Conservation (phyloP, 2,329 filamentous ascomycete genomes). For the Pseudogymnoascus sp. region DNA sequence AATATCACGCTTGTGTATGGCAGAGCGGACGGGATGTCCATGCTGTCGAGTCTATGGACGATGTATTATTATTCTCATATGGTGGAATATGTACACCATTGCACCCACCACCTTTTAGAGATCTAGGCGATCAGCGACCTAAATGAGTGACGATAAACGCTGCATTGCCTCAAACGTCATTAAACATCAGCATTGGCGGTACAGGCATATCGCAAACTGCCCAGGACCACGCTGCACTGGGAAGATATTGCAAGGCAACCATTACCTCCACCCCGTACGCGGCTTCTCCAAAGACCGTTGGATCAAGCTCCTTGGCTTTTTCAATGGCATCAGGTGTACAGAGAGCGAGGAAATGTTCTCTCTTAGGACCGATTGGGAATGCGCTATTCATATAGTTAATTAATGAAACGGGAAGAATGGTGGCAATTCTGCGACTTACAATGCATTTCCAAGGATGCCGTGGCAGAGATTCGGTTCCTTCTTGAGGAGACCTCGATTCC, state of each 20-base stretch:
- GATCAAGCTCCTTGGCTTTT: not conserved
- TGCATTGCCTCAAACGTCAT: not conserved
- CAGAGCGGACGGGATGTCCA: not conserved
- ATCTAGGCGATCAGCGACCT: not conserved
- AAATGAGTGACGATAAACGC: not conserved
- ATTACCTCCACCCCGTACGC: not conserved
- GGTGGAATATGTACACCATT: not conserved
- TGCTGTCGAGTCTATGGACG: not conserved
- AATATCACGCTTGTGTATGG: not conserved
- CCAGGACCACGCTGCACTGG: not conserved
- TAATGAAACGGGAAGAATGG: not conserved
- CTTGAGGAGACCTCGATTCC: conserved; percentile 48
- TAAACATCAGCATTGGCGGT: not conserved
- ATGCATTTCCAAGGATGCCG: conserved; percentile 54
- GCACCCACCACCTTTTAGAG: not conserved
- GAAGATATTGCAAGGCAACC: not conserved
- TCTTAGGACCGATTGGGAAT: not conserved
- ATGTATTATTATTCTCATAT: not conserved
- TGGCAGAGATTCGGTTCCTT: conserved; percentile 60
- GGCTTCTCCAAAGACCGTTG: not conserved
- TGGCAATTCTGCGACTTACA: conserved; percentile 24
- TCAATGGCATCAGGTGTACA: not conserved
- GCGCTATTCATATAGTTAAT: not conserved
- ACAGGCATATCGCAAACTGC: not conserved
- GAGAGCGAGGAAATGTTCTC: not conserved